Evolutionary conservation across 306 rosid genomes (phyloP), one percentile per base, ranked within the genome.

Genomic region (Quercus cerris): DNA sequence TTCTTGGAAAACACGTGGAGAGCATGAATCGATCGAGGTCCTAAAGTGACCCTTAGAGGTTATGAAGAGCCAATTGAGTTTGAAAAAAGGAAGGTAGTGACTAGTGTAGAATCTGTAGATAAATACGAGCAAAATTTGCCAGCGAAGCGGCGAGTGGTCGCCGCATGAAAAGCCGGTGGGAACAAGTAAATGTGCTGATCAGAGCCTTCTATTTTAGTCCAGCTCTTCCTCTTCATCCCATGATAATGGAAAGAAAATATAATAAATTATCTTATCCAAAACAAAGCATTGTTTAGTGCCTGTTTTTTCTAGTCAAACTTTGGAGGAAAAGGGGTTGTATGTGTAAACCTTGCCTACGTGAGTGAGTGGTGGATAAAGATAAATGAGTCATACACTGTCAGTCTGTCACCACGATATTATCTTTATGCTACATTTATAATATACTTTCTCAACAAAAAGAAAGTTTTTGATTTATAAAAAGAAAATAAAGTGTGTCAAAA

Each of bases 31-130:
- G 52, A 17, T 8, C 30, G 79, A 81, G 55, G 80, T 81, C 87
- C 84, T 75, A 76, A 76, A 56, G 23, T 81, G 90, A 56, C 97
- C 87, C 25, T 92, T 90, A 85, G 84, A 79, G 82, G 84, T 0
- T 5, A 17, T 11, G 85, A 87, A 90, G 79, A 81, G 94, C 1
- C 91, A 49, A 49, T 0, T 49, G 54, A 49, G 1, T 10, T 49
- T 49, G 14, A 49, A 12, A 49, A 49, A 13, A 3, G 54, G 54
- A 49, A 9, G 54, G 54, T 49, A 72, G 19, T 8, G 11, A 7
- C 10, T 7, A 38, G 46, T 12, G 55, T 5, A 23, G 23, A 23
- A 23, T 0, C 23, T 23, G 23, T 23, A 49, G 82, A 13, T 28
- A 46, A 74, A 78, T 56, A 79, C 54, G 28, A 64, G 28, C 54